These are phyloP conservation scores for Sugiyamaella smithiae DNA, from an alignment of 805 yeast species.

Conservation along the genomic window DNA sequence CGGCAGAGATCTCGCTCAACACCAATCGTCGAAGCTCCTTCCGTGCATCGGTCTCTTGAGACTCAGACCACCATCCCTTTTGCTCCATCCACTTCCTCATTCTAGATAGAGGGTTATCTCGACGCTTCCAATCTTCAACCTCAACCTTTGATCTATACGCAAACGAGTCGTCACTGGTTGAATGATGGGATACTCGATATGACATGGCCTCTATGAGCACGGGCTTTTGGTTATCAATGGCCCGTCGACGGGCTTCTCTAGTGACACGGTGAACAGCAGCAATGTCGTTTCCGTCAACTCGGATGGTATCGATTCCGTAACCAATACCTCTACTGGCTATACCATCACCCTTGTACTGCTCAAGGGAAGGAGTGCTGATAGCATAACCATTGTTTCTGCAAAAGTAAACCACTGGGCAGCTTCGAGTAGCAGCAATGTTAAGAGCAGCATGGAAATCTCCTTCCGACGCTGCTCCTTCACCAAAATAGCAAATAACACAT, in stretches of 20 bases:
- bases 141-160: slow-evolving; percentile 34
- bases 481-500: slow-evolving; percentile 32
- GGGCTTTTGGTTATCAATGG: slow-evolving; percentile 28
- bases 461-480: slow-evolving; percentile 38
- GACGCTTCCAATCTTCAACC: slow-evolving; percentile 35
- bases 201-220: slow-evolving; percentile 37
- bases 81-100: slow-evolving; percentile 34
- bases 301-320: slow-evolving; percentile 35
- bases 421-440: slow-evolving; percentile 36
- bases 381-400: slow-evolving; percentile 39
- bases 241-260: slow-evolving; percentile 27
- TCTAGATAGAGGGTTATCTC: slow-evolving; percentile 34
- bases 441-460: slow-evolving; percentile 38
- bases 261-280: slow-evolving; percentile 32
- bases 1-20: slow-evolving; percentile 29
- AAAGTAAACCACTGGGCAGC: slow-evolving; percentile 34
- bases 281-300: slow-evolving; percentile 37
- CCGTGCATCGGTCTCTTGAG: slow-evolving; percentile 26
- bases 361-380: slow-evolving; percentile 34
- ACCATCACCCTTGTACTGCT: slow-evolving; percentile 38
- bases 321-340: slow-evolving; percentile 35
- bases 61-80: slow-evolving; percentile 32
- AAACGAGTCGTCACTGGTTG: slow-evolving; percentile 37
- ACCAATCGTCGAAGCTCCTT: slow-evolving; percentile 26
- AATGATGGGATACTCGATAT: slow-evolving; percentile 36